Conservation (phyloP, 352 stramenopile genomes). For the Globisporangium lucens region DNA sequence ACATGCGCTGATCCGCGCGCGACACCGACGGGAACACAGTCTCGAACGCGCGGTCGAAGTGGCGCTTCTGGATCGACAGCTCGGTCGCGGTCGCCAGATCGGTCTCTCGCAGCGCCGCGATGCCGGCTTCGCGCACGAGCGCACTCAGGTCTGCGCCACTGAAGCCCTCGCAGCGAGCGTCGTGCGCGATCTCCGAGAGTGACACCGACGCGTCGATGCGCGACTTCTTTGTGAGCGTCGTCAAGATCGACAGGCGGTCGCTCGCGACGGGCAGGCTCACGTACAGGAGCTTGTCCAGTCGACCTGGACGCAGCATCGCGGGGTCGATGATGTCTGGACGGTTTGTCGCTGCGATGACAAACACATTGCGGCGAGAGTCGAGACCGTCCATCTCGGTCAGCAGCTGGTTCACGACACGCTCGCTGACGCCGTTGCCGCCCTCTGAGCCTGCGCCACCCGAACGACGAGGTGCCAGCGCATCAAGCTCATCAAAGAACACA, state of each 20-base stretch:
- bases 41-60: conserved; percentile 76
- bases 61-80: conserved; percentile 57
- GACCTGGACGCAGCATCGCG: conserved; percentile 97
- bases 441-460: conserved; percentile 63
- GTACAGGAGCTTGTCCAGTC: conserved; percentile 98
- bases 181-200: conserved; percentile 88
- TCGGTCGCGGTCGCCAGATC: conserved; percentile 38
- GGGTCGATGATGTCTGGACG: conserved; percentile 99
- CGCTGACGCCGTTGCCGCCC: conserved; percentile 89
- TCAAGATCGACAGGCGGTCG: conserved; percentile 89
- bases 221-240: conserved; percentile 82
- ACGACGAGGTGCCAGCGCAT: conserved; percentile 94
- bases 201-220: conserved; percentile 71
- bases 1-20: conserved; percentile 79
- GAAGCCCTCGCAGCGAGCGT: conserved; percentile 92
- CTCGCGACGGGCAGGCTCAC: conserved; percentile 92
- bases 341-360: conserved; percentile 95
- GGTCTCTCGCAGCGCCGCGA: conserved; percentile 89
- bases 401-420: conserved; percentile 97
- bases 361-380: conserved; percentile 94
- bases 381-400: conserved; percentile 99
- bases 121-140: conserved; percentile 95
- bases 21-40: conserved; percentile 85
- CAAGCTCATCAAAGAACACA: conserved; percentile 99
- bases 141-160: conserved; percentile 97